These are phyloP conservation scores for Grifola frondosa DNA, from an alignment of 1,284 basidiomycete species.

Conservation along the genomic window DNA sequence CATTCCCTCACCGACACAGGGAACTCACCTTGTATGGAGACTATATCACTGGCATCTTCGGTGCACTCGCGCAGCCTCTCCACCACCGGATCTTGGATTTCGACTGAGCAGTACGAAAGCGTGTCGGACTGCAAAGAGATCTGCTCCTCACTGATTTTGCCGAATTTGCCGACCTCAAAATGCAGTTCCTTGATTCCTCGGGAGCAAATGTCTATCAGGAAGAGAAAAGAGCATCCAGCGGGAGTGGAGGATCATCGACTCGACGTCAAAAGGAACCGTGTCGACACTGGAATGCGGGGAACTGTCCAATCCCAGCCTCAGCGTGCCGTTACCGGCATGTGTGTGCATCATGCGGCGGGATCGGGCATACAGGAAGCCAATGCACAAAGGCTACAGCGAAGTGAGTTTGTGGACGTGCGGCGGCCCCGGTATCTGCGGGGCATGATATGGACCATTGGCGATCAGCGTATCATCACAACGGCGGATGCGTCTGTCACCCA, in stretches of 20 bases:
- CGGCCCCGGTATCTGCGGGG: slow-evolving; percentile 5
- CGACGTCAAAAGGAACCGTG: slow-evolving; percentile 13
- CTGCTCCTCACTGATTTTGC: slow-evolving; percentile 24
- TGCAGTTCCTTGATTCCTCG: slow-evolving; percentile 6
- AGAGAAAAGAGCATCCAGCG: background rate
- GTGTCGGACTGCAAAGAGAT: slow-evolving; percentile 22
- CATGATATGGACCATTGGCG: slow-evolving; percentile 10
- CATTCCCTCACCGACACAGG: slow-evolving; percentile 27
- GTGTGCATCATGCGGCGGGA: slow-evolving; percentile 12
- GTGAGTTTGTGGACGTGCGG: background rate
- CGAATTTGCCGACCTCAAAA: slow-evolving; percentile 21
- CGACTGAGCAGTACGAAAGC: slow-evolving; percentile 28
- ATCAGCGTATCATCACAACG: background rate
- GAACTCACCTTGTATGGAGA: slow-evolving; percentile 28
- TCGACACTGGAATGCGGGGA: slow-evolving; percentile 1
- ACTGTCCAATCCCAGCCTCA: too few species aligned
- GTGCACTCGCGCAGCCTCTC: slow-evolving; percentile 1
- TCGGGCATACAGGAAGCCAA: slow-evolving; percentile 6
- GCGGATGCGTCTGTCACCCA: slow-evolving; percentile 5
- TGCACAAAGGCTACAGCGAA: background rate
- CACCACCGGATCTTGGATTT: slow-evolving; percentile 27
- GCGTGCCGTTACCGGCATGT: slow-evolving; percentile 18
- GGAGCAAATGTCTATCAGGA: background rate
- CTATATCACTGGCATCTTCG: slow-evolving; percentile 27
- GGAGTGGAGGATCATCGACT: background rate